Base-by-base conservation (phyloP, 192 early-diverging fungal species). In the Dissophora ornata region DNA sequence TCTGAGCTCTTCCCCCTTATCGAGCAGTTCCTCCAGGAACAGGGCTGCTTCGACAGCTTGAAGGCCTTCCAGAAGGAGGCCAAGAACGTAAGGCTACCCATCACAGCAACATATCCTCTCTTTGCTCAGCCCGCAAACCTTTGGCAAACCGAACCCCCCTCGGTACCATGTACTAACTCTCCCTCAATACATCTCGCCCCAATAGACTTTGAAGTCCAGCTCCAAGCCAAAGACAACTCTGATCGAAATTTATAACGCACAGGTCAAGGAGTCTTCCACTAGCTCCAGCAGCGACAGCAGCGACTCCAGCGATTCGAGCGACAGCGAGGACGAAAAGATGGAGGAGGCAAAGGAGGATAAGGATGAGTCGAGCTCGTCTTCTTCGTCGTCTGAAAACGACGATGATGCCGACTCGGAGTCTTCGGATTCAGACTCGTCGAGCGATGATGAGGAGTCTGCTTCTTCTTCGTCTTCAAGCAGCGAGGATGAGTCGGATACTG, bases 41-140 rank as follows among this genome's bases (percentile, higher is more conserved):
- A 77, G 45, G 65, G 52, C 52, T 77, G 73, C 36, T 58, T 77
- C 47, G 40, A 77, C 28, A 66, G 63, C 48, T 41, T 77, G 32
- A 77, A 77, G 53, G 57, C 73, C 16, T 77, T 77, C 53, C 48
- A 67, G 52, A 77, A 77, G 59, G 73, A 77, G 18, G 73, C 73
- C 13, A 77, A 77, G 73, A 77, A 77, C 59, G 73, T 77, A 77
- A 38, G 59, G 13, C 18, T 45, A n/a, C n/a, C n/a, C n/a, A n/a
- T n/a, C n/a, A n/a, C n/a, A n/a, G n/a, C n/a, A n/a, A n/a, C n/a
- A n/a, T n/a, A n/a, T n/a, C n/a, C n/a, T n/a, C n/a, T n/a, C n/a
- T n/a, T n/a, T n/a, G n/a, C n/a, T n/a, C n/a, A n/a, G n/a, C n/a
- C n/a, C n/a, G n/a, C n/a, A n/a, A n/a, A n/a, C n/a, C n/a, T n/a